Base-by-base conservation (phyloP, 345 rosid genomes). In the Lepidium didymum region DNA sequence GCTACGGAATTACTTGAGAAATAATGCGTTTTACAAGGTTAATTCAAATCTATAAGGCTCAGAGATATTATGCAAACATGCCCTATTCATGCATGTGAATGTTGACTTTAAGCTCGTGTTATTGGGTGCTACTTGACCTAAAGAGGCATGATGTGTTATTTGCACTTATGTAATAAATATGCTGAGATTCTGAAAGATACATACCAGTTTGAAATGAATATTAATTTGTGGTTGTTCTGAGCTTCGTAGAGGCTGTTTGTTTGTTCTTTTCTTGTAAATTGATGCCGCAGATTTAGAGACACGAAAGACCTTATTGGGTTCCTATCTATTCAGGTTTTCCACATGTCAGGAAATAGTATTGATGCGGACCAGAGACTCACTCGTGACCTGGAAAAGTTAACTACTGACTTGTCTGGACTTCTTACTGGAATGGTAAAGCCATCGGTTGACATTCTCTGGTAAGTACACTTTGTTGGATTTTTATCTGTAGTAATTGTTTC, bases 341-440 rank as follows among this genome's bases (percentile, higher is more conserved):
- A 89, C 78, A 81, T 87, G 93, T 89, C 97, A 10, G 86, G 85
- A 78, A 84, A 83, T 84, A 84, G 79, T 52, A 79, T 94, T 65
- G 99, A 94, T 81, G 97, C 96, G 4, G 99, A 94, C 77, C 99
- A 94, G 83, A 81, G 99, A 79, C 81, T 94, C 57, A 94, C 97
- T 41, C 86, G 86, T 52, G 99, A 94, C 85, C 85, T 94, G 37
- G 97, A 91, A 64, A 94, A 91, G 77, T 77, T 94, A 65, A 82
- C 99, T 23, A 51, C 81, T 31, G 96, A 91, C 74, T 82, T 94
- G 64, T 86, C 99, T 27, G 96, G 96, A 58, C 75, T 94, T 56
- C 90, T 94, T 49, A 91, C 99, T 63, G 99, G 97, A 77, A 87
- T 94, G 99, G 97, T 94, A 46, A 91, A 94, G 87, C 99, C 99